A percentile compares a stretch with the other conserved stretches of the same genome.
Evolutionary conservation across 306 rosid genomes (phyloP).

Genomic region (Quercus ilex): DNA sequence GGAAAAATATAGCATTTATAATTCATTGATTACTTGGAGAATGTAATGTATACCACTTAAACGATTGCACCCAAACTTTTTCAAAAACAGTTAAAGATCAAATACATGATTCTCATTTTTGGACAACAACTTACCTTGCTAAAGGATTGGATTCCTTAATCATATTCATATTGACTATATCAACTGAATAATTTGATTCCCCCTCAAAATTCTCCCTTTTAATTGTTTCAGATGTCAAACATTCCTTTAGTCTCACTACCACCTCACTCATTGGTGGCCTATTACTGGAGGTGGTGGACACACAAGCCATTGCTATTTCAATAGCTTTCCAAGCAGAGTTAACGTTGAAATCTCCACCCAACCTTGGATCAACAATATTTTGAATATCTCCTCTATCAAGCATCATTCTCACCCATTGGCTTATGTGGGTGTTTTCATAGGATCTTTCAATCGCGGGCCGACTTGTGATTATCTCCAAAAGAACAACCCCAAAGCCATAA

Average conservation of each 20-base stretch:
- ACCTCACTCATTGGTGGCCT: conserved; percentile 24
- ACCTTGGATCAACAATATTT: conserved; percentile 1
- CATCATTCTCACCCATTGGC: neutral
- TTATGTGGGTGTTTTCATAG: neutral
- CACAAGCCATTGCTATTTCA: conserved; percentile 22
- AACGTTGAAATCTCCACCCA: neutral
- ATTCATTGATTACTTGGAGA: too few relatives aligned
- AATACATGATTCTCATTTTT: neutral
- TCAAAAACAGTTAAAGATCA: neutral
- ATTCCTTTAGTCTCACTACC: neutral
- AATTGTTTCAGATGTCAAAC: neutral
- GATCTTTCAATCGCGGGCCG: neutral
- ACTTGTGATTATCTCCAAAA: conserved; percentile 6
- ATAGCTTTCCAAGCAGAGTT: conserved; percentile 16
- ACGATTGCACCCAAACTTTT: too few relatives aligned
- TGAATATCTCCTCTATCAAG: conserved; percentile 5
- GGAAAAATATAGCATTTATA: too few relatives aligned
- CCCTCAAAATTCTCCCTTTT: neutral
- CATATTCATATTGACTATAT: neutral
- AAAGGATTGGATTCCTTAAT: neutral
- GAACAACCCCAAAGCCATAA: conserved; percentile 21
- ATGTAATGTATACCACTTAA: too few relatives aligned
- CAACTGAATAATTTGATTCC: neutral
- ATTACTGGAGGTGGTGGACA: neutral
- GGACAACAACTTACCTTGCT: neutral